Percentiles rank a stretch among this genome's conserved stretches.
Evolutionary conservation across 805 yeast species (phyloP).

Genomic region (Candida ponderosae): DNA sequence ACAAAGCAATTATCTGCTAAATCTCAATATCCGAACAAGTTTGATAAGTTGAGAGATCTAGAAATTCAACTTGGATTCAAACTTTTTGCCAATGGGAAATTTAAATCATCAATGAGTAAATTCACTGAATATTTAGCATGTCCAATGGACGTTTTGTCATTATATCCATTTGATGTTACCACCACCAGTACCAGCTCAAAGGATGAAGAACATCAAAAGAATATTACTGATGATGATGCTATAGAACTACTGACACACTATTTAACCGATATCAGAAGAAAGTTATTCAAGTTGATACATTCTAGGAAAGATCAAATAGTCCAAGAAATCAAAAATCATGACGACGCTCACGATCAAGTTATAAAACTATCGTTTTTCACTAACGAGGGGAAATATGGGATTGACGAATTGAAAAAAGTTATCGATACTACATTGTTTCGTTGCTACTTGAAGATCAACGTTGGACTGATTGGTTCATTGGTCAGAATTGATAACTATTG

Average conservation of each 20-base stretch:
- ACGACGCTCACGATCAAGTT: neutral
- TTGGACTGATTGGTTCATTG: constrained; percentile 74
- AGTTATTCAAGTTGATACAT: constrained; percentile 23
- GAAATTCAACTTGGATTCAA: constrained; percentile 32
- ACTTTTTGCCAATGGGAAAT: constrained; percentile 22
- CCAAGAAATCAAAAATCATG: neutral
- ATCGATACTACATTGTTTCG: constrained; percentile 77
- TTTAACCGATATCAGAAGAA: constrained; percentile 42
- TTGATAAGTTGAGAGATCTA: constrained; percentile 32
- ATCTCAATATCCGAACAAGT: constrained; percentile 20
- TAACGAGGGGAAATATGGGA: constrained; percentile 4
- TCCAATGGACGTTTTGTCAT: constrained; percentile 41
- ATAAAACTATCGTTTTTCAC: neutral
- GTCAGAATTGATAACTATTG: constrained; percentile 72
- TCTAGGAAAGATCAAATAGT: constrained; percentile 5
- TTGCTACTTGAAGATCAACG: constrained; percentile 62
- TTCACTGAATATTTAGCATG: constrained; percentile 53
- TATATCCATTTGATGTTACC: constrained; percentile 31
- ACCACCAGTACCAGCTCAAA: no score
- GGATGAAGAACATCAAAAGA: neutral
- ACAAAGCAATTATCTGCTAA: constrained; percentile 22
- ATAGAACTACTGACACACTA: constrained; percentile 28
- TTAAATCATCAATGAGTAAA: constrained; percentile 28
- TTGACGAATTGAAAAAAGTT: constrained; percentile 31
- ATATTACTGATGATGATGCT: constrained; percentile 6